Evolutionary conservation across 768 basidiomycete species (phyloP), one percentile per base, ranked within the genome.

Genomic region (Tricholoma matsutake): DNA sequence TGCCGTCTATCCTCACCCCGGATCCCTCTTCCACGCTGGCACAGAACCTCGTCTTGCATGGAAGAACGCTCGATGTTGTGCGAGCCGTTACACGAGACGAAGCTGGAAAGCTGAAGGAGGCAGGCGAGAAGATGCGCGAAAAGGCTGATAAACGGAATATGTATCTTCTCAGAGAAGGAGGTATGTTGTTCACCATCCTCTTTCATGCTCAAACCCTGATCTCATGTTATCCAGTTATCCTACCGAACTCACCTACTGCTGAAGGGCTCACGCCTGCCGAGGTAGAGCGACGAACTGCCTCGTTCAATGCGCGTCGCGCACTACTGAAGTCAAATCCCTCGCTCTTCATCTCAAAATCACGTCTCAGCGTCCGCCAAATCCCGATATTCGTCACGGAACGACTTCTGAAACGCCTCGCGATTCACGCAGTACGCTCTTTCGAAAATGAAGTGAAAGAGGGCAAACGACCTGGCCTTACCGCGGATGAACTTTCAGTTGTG

Each of bases 61-160:
- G 96, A 6, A 84, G 96, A 18, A 95, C 95, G 2, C 83, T 99
- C 10, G 95, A 96, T 63, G 92, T 96, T 51, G 85, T 88, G 16
- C 85, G 87, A 9, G 97, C 97, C 2, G 94, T 99, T 31, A 94
- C 94, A 1, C 78, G 95, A 56, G 94, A 96, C 63, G 83, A 91
- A 64, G 97, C 97, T 6, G 83, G 85, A 4, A 91, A 90, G 72
- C 82, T 98, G 52, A 92, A 91, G 70, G 95, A 97, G 63, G 91
- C 89, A 16, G 89, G 91, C 3, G 95, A 96, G 70, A 87, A 86
- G 68, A 81, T 83, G 62, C 82, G 94, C 53, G 87, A 94, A 73
- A 96, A 96, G 73, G 88, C 88, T 0, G 97, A 99, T 74, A 96
- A 96, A 72, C 84, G 96, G 22, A 97, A 98, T 70, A 86, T 97